Base-by-base conservation (phyloP, 2,329 filamentous ascomycete species). In the Clonostachys chloroleuca region DNA sequence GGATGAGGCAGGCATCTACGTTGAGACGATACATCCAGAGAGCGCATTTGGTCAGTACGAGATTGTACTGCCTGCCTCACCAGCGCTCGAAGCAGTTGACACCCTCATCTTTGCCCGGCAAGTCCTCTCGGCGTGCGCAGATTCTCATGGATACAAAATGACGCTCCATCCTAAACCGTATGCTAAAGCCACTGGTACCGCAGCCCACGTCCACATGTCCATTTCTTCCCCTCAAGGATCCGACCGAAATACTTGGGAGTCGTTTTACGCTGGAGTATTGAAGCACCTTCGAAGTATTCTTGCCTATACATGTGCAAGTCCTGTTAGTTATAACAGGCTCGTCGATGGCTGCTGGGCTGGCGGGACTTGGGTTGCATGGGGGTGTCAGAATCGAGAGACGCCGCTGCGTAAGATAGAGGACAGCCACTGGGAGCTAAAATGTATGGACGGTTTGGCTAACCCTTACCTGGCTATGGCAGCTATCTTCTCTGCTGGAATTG, bases 351-450 rank as follows among this genome's bases (percentile, higher is more conserved):
- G 70, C 49, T 94, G 88, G 89, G 79, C 87, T 0, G 87, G 87
- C n/a, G 87, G 87, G 0, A 79, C 83, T 7, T 92, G 85, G 83
- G 78, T 92, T 0, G 70, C 84, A 0, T 95, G 88, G 89, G 89
- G 89, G 12, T 87, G 82, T 5, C 84, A 94, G 65, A 94, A 94
- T 62, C 81, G 87, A 16, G 87, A 92, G 68, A 74, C 81, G 5
- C 85, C 89, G 1, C 70, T 95, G 12, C 78, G 89, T 12, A 84
- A 86, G 60, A 78, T 90, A 43, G 69, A 70, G 4, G 68, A 63
- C 3, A 82, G 80, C 16, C 84, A 89, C 58, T 95, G 88, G 86
- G 89, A 95, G 65, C 55, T 95, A 17, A 86, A 89, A 58, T 81
- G 78, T 47, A 59, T 92, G n/a, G 89, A 95, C 57, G 89, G 89